Evolutionary conservation across 495 filamentous ascomycete species (phyloP).

Genomic region (Pyronema omphalodes): DNA sequence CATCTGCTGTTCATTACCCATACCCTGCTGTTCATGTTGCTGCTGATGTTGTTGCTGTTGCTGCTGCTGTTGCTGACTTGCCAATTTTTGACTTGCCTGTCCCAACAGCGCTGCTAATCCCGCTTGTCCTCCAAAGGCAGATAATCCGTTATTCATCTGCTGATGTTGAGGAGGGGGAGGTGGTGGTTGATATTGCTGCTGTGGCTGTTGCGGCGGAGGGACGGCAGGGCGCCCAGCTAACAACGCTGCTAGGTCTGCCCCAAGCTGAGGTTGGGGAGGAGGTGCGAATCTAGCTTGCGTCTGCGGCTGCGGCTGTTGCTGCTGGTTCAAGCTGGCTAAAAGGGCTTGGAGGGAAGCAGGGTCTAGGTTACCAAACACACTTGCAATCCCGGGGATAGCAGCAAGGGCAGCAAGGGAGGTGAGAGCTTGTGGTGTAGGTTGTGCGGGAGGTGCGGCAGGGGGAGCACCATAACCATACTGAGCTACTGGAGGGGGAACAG

Average conservation of each 20-base stretch:
- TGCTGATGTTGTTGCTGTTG: constrained; percentile 10
- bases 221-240: constrained; percentile 23
- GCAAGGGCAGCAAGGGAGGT: constrained; percentile 8
- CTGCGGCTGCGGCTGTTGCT: constrained; percentile 27
- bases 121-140: constrained; percentile 18
- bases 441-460: constrained; percentile 16
- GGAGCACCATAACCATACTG: constrained; percentile 29
- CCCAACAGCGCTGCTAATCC: constrained; percentile 20
- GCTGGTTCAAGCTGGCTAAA: constrained; percentile 39
- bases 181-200: constrained; percentile 18
- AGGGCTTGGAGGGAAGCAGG: constrained; percentile 54
- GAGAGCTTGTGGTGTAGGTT: constrained; percentile 25
- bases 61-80: constrained; percentile 11
- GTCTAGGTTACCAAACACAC: constrained; percentile 46
- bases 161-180: constrained; percentile 11
- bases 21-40: constrained; percentile 11
- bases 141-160: constrained; percentile 8
- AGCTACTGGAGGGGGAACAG: constrained; percentile 26
- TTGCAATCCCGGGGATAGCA: constrained; percentile 33
- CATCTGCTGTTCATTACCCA: constrained; percentile 19
- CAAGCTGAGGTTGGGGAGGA: constrained; percentile 25
- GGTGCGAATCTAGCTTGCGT: constrained; percentile 17
- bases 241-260: constrained; percentile 42
- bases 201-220: constrained; percentile 2
- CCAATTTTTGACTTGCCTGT: constrained; percentile 23